phyloP scores from a whole-genome alignment of 179 eudicot species.

The Spergularia azorica region DNA sequence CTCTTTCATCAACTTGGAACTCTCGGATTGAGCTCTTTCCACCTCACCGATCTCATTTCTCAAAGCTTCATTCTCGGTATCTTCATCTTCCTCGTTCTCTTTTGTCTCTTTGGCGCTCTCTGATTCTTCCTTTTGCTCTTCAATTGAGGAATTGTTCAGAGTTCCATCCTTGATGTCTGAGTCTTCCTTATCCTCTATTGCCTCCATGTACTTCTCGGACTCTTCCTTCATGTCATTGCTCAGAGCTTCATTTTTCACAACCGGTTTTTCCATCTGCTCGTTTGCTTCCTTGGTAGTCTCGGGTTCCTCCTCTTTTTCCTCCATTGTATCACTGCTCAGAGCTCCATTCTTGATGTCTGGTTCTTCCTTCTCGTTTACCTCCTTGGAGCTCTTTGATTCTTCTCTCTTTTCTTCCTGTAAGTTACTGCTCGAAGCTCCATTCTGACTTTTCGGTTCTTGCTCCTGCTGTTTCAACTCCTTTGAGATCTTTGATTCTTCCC shows the following conservation, averaged over 20 bases:
- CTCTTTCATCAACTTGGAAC: background rate
- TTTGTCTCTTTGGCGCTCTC: too few relatives aligned
- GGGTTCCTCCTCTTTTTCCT: too few relatives aligned
- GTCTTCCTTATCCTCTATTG: background rate
- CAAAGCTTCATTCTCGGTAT: background rate
- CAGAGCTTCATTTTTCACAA: too few relatives aligned
- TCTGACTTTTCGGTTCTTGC: background rate
- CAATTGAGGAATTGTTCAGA: background rate
- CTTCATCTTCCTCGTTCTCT: constrained; percentile 2
- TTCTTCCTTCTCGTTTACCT: background rate
- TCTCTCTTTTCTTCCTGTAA: background rate
- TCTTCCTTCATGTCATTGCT: background rate
- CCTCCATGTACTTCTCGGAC: background rate
- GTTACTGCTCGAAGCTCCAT: background rate
- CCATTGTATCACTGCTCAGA: background rate
- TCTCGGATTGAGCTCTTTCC: constrained; percentile 8
- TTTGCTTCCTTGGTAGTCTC: too few relatives aligned
- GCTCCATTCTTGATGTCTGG: background rate
- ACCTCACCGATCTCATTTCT: constrained; percentile 5
- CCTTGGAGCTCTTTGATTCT: background rate
- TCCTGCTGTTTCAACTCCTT: background rate
- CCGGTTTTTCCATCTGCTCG: background rate
- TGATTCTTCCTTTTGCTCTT: background rate
- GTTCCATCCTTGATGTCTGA: background rate
- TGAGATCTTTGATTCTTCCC: constrained; percentile 1